phyloP scores from a whole-genome alignment of 2,329 filamentous ascomycete species.

The Lachnellula arida region DNA sequence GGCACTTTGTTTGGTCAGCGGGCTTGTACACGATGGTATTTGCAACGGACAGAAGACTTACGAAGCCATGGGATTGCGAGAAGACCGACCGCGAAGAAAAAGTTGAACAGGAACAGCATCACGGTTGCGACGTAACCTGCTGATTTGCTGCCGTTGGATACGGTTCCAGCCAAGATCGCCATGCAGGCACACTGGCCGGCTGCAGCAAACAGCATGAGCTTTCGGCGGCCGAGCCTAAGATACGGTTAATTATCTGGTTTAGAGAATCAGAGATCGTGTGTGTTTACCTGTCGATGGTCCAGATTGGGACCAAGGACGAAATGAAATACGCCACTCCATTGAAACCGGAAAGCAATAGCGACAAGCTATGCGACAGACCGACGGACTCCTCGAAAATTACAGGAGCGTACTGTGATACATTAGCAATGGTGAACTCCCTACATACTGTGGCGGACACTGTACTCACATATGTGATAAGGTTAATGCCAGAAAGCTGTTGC shows the following conservation, averaged over 20 bases:
- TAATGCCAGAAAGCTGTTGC: conserved; percentile 34
- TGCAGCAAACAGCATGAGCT: conserved; percentile 36
- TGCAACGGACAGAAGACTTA: neutral
- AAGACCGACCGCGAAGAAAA: conserved; percentile 53
- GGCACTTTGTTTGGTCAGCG: conserved; percentile 25
- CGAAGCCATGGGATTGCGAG: conserved; percentile 42
- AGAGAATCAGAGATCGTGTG: too few species aligned
- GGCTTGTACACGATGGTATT: too few species aligned
- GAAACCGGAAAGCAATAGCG: conserved; percentile 41
- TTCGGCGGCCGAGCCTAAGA: conserved; percentile 56
- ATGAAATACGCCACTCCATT: conserved; percentile 40
- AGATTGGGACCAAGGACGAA: conserved; percentile 33
- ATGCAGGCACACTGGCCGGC: conserved; percentile 36
- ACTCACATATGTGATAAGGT: conserved; percentile 34
- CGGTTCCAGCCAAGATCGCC: conserved; percentile 29
- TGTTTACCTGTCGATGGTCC: conserved; percentile 33
- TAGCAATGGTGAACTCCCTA: too few species aligned
- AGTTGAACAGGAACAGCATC: conserved; percentile 56
- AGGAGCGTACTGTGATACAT: conserved; percentile 33
- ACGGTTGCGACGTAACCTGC: conserved; percentile 36
- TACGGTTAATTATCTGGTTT: too few species aligned
- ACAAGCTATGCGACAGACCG: conserved; percentile 39
- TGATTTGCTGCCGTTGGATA: conserved; percentile 13
- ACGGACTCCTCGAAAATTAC: conserved; percentile 45
- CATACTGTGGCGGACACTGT: too few species aligned